phyloP scores from a whole-genome alignment of 2,329 filamentous ascomycete genomes.

The Clathrospora elynae region DNA sequence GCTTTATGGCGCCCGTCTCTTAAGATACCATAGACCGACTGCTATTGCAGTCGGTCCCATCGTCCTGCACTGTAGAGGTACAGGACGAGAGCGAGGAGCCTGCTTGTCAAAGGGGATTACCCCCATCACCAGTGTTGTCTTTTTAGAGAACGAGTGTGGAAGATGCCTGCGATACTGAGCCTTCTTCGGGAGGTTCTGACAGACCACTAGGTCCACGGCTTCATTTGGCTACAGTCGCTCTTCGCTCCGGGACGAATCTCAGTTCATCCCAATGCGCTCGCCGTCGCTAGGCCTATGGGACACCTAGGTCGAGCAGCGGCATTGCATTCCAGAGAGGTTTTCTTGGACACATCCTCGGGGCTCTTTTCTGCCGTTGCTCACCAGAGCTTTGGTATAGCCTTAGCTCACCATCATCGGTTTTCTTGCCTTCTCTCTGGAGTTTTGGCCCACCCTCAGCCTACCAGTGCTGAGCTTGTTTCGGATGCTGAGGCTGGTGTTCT shows the following conservation, averaged over 20 bases:
- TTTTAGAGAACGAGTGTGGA: slow-evolving; percentile 22
- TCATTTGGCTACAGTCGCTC: slow-evolving; percentile 15
- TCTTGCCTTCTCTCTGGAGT: slow-evolving; percentile 6
- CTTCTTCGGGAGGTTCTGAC: slow-evolving; percentile 19
- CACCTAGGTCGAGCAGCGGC: slow-evolving; percentile 1
- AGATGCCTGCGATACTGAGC: slow-evolving; percentile 25
- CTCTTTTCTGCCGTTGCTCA: background rate
- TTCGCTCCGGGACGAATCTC: slow-evolving; percentile 9
- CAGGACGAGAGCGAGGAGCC: slow-evolving; percentile 2
- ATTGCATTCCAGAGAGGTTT: background rate
- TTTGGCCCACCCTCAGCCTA: slow-evolving; percentile 4
- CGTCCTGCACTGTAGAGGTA: slow-evolving; percentile 7
- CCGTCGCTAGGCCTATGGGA: slow-evolving; percentile 3
- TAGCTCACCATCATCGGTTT: too few species aligned
- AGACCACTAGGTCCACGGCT: slow-evolving; percentile 31
- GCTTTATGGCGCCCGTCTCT: slow-evolving; percentile 9
- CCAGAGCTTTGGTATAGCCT: too few species aligned
- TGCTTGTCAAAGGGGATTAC: slow-evolving; percentile 15
- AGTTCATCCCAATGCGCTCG: slow-evolving; percentile 1
- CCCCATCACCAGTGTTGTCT: slow-evolving; percentile 22
- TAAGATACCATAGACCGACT: slow-evolving; percentile 9
- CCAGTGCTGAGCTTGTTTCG: slow-evolving; percentile 7
- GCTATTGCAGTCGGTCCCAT: slow-evolving; percentile 1
- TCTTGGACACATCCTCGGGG: background rate
- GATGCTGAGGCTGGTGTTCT: slow-evolving; percentile 11